These are phyloP conservation scores for Lactarius deliciosus DNA, from an alignment of 768 basidiomycete species.

Conservation along the genomic window DNA sequence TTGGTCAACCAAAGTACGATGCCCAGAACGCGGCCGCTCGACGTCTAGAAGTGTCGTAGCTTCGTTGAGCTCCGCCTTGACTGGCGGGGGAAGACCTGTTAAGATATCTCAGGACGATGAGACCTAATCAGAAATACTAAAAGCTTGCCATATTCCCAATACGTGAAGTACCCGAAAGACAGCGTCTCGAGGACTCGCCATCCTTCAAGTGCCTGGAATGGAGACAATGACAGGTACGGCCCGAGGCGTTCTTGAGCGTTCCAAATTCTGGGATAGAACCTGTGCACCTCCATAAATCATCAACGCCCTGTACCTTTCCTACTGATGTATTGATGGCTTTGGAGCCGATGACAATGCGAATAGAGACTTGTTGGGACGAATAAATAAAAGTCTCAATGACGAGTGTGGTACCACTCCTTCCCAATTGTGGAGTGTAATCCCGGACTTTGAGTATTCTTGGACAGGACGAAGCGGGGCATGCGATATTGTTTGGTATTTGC, in stretches of 20 bases:
- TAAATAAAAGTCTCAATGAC: slow-evolving; percentile 55
- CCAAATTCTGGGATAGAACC: slow-evolving; percentile 58
- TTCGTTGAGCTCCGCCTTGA: not conserved
- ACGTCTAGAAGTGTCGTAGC: not conserved
- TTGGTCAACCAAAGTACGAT: not conserved
- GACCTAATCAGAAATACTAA: not conserved
- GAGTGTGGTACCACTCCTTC: slow-evolving; percentile 61
- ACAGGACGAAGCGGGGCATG: slow-evolving; percentile 45
- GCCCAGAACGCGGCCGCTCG: not conserved
- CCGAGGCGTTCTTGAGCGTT: slow-evolving; percentile 37
- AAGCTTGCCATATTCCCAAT: slow-evolving; percentile 48
- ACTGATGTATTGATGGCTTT: slow-evolving; percentile 70
- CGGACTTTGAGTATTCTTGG: slow-evolving; percentile 61
- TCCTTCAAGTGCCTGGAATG: slow-evolving; percentile 62
- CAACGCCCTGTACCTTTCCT: slow-evolving; percentile 47
- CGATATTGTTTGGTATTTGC: slow-evolving; percentile 9
- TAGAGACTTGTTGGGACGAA: slow-evolving; percentile 52
- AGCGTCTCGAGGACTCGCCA: slow-evolving; percentile 58
- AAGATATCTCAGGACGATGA: slow-evolving; percentile 5
- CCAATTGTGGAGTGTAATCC: slow-evolving; percentile 63
- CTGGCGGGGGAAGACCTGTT: slow-evolving; percentile 2
- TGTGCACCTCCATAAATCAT: slow-evolving; percentile 63
- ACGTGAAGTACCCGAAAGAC: slow-evolving; percentile 71
- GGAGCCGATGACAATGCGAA: slow-evolving; percentile 73
- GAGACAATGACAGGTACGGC: slow-evolving; percentile 53